Base-by-base conservation (phyloP, 176 grass and related monocot species). In the Paspalum notatum region DNA sequence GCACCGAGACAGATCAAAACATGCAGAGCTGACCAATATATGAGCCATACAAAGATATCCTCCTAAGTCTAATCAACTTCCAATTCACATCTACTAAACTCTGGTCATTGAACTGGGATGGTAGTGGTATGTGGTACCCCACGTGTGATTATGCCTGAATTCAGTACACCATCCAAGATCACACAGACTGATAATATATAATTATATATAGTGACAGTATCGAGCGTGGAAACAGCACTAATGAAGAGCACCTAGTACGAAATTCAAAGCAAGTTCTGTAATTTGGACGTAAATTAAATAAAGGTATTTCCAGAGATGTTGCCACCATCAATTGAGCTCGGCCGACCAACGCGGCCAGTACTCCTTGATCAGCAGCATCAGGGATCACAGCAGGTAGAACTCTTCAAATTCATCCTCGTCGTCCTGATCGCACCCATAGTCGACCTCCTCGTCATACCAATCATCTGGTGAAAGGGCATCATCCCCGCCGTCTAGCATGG, bases 391-490 rank as follows among this genome's bases (percentile, higher is more conserved):
- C 0, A 58, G 21, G 56, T 25, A 58, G 56, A 58, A 58, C 56
- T 58, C 56, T 58, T 58, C 56, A n/a, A 58, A 58, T n/a, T 58
- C 56, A 8, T 58, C n/a, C 24, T 58, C 21, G 21, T 58, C 54
- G 54, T 24, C 55, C 9, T 24, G 42, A 43, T 43, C 42, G 6
- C 42, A 43, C 42, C 42, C 42, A 43, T 43, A 43, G 42, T 43
- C 42, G 42, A 43, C 7, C 42, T 43, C 42, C 42, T 32, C 32
- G 51, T 61, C 66, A 48, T 61, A 48, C 66, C 79, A 71, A 45
- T 81, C 78, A 38, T 82, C 79, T 16, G 71, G 67, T 49, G 43
- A 66, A 39, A 61, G 55, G 13, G 11, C 55, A 60, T 21, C 53
- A 1, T 50, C 75, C 60, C 12, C 76, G 16, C n/a, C 32, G 8